These are phyloP conservation scores for Arbutus unedo DNA, from an alignment of 148 eudicot species.

Conservation along the genomic window DNA sequence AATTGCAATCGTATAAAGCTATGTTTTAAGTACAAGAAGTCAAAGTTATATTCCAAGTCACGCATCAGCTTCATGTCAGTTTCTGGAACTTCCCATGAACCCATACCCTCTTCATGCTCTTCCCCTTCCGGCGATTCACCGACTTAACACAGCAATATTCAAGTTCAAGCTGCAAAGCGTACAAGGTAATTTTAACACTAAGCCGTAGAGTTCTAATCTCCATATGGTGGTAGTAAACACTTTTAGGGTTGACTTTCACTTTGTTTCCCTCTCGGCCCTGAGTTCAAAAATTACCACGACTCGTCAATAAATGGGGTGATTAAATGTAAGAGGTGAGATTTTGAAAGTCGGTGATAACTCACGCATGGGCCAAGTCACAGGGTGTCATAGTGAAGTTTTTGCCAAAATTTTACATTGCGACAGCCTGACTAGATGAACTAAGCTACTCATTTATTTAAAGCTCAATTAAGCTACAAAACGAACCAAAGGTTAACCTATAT, in stretches of 20 bases:
- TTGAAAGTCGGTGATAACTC: neutral
- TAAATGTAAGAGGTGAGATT: neutral
- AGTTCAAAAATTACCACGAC: neutral
- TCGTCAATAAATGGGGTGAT: neutral
- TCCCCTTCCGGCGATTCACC: conserved; percentile 65
- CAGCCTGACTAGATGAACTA: neutral
- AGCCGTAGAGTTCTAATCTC: neutral
- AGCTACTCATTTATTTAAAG: neutral
- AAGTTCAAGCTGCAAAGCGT: conserved; percentile 67
- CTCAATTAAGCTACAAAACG: neutral
- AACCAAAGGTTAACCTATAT: neutral
- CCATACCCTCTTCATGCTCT: conserved; percentile 86
- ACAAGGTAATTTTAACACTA: neutral
- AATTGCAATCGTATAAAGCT: neutral
- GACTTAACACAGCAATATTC: conserved; percentile 90
- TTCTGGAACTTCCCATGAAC: conserved; percentile 93
- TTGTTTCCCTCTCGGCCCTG: neutral
- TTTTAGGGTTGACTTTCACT: neutral
- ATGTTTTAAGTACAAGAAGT: neutral
- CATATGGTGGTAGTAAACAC: neutral
- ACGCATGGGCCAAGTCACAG: neutral
- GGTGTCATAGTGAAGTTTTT: neutral
- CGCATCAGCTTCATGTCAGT: conserved; percentile 30
- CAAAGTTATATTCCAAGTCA: neutral
- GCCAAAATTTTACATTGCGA: neutral